These are phyloP conservation scores for Eutrema heterophyllum DNA, from an alignment of 345 rosid genomes.

Conservation along the genomic window DNA sequence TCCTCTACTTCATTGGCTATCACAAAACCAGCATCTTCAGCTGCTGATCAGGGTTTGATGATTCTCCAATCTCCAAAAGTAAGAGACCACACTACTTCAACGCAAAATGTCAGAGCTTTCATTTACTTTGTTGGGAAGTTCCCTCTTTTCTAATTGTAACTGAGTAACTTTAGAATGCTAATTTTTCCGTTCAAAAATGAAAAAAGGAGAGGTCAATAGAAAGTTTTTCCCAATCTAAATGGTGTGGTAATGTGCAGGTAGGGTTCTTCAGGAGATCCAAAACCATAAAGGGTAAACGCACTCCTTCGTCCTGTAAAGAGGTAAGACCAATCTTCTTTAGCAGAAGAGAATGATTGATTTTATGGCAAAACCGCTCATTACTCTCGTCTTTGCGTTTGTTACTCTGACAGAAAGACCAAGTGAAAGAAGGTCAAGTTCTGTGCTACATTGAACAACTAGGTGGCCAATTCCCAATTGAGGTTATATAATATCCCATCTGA, in stretches of 20 bases:
- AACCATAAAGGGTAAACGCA: conserved; percentile 71
- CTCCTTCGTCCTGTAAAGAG: conserved; percentile 91
- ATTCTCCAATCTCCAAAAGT: conserved; percentile 86
- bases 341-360: background rate
- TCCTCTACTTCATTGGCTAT: conserved; percentile 61
- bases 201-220: background rate
- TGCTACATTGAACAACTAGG: conserved; percentile 88
- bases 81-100: conserved; percentile 24
- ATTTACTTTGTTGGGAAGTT: background rate
- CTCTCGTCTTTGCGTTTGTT: conserved; percentile 7
- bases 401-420: conserved; percentile 65
- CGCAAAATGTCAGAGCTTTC: background rate
- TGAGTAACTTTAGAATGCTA: background rate
- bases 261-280: conserved; percentile 77
- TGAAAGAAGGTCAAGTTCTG: conserved; percentile 86
- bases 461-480: conserved; percentile 78
- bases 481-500: conserved; percentile 14
- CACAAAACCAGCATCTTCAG: conserved; percentile 45
- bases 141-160: background rate
- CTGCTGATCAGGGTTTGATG: conserved; percentile 77
- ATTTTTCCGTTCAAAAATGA: background rate
- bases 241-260: conserved; percentile 48
- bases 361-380: background rate
- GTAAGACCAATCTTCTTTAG: conserved; percentile 33
- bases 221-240: background rate